Conservation (phyloP, 192 early-diverging fungal species). For the Geranomyces variabilis region DNA sequence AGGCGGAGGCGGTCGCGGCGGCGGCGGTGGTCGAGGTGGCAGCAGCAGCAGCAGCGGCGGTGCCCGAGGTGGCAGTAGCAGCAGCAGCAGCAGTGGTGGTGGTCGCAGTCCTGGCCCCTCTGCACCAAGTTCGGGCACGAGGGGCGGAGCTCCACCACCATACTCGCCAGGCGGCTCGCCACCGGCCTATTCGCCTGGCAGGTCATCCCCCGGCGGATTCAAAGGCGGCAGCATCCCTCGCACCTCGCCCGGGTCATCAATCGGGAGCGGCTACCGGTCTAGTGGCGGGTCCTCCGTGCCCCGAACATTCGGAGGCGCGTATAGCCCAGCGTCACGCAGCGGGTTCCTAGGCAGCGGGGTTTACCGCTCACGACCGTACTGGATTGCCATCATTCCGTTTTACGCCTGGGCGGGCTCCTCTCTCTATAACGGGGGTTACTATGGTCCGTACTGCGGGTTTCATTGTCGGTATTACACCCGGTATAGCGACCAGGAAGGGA, state of each 20-base stretch:
- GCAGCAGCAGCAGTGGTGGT: too few relatives aligned
- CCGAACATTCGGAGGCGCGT: background rate
- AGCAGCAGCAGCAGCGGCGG: too few relatives aligned
- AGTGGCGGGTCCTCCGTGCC: background rate
- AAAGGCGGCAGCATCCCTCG: background rate
- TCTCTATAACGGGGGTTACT: background rate
- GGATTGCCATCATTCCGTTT: background rate
- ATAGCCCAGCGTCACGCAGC: background rate
- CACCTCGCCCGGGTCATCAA: background rate
- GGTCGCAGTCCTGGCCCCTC: too few relatives aligned
- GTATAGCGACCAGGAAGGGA: slow-evolving; percentile 4
- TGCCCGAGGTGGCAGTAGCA: too few relatives aligned
- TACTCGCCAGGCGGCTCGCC: too few relatives aligned
- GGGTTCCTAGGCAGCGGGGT: background rate
- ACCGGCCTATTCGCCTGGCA: background rate
- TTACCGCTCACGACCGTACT: background rate
- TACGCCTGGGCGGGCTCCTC: background rate
- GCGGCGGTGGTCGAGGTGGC: too few relatives aligned
- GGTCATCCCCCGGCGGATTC: background rate
- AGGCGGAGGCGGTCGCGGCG: too few relatives aligned
- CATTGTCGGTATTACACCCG: slow-evolving; percentile 10
- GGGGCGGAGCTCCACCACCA: too few relatives aligned
- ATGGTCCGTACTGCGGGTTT: slow-evolving; percentile 9
- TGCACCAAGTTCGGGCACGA: too few relatives aligned
- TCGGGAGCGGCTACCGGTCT: slow-evolving; percentile 7